Percentiles rank a stretch among this genome's conserved stretches.
Evolutionary conservation across 345 rosid species (phyloP).

Genomic region (Arabis hirsuta): DNA sequence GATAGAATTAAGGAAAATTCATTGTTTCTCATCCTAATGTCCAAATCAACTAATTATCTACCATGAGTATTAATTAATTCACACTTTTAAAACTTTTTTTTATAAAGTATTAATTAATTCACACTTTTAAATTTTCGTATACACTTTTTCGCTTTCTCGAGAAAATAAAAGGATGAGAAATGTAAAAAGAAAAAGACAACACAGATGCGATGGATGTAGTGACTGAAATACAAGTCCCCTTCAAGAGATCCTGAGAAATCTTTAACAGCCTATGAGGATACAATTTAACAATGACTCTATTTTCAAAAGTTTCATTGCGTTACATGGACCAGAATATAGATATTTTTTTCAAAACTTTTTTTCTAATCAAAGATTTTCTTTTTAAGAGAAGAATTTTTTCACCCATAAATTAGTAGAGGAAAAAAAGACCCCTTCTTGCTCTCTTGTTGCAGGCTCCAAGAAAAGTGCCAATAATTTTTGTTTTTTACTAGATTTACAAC

Average conservation of each 20-base stretch:
- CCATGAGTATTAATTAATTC: conserved; percentile 4
- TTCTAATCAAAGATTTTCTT: too few relatives aligned
- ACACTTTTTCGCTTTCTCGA: conserved; percentile 18
- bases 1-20: conserved; percentile 31
- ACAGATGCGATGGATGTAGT: conserved; percentile 33
- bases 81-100: neutral
- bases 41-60: conserved; percentile 31
- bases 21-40: conserved; percentile 30
- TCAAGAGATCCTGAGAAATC: conserved; percentile 55
- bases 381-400: too few relatives aligned
- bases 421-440: too few relatives aligned
- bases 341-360: too few relatives aligned
- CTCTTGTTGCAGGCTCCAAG: too few relatives aligned
- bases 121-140: neutral
- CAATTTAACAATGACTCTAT: conserved; percentile 26
- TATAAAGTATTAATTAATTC: neutral
- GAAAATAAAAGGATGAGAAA: conserved; percentile 2
- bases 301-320: conserved; percentile 33
- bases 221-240: conserved; percentile 50
- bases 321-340: conserved; percentile 30
- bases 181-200: conserved; percentile 36
- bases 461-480: too few relatives aligned
- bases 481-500: too few relatives aligned
- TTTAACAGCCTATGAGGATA: conserved; percentile 50
- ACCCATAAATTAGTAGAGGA: too few relatives aligned